These are phyloP conservation scores for Populus trichocarpa DNA, from an alignment of 441 rosid species.

Conservation along the genomic window DNA sequence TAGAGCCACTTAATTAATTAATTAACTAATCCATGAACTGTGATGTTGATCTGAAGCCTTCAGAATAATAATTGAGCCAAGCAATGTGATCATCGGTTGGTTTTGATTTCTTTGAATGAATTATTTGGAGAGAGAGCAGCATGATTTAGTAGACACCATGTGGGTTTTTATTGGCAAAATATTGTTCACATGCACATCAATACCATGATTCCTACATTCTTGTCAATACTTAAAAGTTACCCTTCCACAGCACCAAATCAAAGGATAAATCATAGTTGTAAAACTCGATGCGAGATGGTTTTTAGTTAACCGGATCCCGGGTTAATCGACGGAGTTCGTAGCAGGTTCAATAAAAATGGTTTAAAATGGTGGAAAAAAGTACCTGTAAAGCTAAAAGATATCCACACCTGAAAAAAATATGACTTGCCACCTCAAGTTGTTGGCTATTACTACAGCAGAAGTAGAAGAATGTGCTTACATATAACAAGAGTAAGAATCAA, in stretches of 20 bases:
- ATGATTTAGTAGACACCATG: background rate
- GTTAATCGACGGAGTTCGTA: background rate
- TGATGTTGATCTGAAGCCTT: slow-evolving; percentile 33
- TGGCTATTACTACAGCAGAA: slow-evolving; percentile 23
- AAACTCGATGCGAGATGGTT: background rate
- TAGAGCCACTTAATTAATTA: background rate
- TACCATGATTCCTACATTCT: slow-evolving; percentile 31
- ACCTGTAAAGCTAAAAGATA: no score
- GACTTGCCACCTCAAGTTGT: background rate
- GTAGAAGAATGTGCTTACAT: slow-evolving; percentile 9
- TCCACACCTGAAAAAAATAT: no score
- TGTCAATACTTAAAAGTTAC: slow-evolving; percentile 44
- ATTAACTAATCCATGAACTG: slow-evolving; percentile 20
- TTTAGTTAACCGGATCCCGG: background rate
- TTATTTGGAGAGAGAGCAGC: background rate
- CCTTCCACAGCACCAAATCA: slow-evolving; percentile 4
- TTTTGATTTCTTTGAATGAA: background rate
- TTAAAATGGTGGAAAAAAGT: background rate
- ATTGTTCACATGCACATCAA: slow-evolving; percentile 25
- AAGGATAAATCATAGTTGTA: slow-evolving; percentile 8
- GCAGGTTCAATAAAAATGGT: background rate
- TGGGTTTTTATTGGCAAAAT: slow-evolving; percentile 18
- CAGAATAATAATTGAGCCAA: background rate
- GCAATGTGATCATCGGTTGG: background rate
- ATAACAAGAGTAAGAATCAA: slow-evolving; percentile 17